Base-by-base conservation (phyloP, 352 stramenopile species). In the Phytophthora idaei region DNA sequence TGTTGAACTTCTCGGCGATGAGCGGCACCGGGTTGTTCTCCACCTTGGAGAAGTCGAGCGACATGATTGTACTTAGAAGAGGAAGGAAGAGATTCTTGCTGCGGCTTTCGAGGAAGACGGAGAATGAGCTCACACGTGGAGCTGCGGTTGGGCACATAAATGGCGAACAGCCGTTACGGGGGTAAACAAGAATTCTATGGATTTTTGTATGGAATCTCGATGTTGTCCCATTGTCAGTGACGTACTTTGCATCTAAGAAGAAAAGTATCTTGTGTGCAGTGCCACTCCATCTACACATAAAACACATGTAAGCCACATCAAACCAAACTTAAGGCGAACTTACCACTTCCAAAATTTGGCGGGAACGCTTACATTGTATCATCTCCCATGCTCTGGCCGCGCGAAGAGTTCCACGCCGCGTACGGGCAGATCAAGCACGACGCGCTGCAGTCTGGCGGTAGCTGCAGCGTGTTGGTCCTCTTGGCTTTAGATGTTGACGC, bases 401-500 rank as follows among this genome's bases (percentile, higher is more conserved):
- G 85, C 36, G 87, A 95, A 42, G 84, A 95, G 61, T 95, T 97
- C 73, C 78, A 91, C 67, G 82, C 83, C 21, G 87, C 85, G 55
- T 97, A 94, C 65, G 78, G 77, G 21, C 87, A 94, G 64, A 90
- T 96, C 32, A 90, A 93, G 68, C 76, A 90, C 58, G 80, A 91
- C 47, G 88, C 84, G 45, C 74, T 94, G 55, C 77, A 87, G 58
- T 83, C 66, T 34, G 79, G 78, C 44, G 67, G 71, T 7, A 80
- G 75, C 10, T 93, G 87, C 64, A 97, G 88, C 39, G 88, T 98
- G 17, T 74, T 99, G 31, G 65, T 99, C 17, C 90, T 99, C 14
- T 94, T 98, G 31, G 93, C 96, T 47, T 73, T 97, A 11, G 95
- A 98, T 63, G 92, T 95, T 37, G 97, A 99, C 71, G 95, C 96